Evolutionary conservation across 2,329 filamentous ascomycete genomes (phyloP).

Genomic region (Colletotrichum simmondsii): DNA sequence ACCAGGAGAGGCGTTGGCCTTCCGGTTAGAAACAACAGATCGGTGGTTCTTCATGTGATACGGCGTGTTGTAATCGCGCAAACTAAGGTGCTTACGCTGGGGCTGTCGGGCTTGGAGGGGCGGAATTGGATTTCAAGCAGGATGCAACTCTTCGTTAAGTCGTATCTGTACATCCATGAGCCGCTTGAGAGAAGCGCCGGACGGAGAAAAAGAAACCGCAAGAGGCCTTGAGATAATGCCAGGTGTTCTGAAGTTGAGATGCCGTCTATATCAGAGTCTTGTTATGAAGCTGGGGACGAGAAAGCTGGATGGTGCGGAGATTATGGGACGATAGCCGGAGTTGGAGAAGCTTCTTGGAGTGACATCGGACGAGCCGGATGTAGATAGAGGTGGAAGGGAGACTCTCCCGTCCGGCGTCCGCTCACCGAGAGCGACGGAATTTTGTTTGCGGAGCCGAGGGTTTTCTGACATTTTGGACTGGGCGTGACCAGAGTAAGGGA

Average conservation of each 20-base stretch:
- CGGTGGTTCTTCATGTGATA: constrained; percentile 18
- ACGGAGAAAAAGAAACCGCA: not conserved
- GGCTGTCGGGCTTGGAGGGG: constrained; percentile 12
- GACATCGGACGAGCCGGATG: constrained; percentile 14
- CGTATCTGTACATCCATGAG: not conserved
- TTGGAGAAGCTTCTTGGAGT: constrained; percentile 9
- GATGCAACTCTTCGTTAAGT: not conserved
- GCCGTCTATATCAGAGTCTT: not conserved
- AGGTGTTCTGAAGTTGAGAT: constrained; percentile 7
- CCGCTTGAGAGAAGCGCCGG: not conserved
- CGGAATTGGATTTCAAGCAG: constrained; percentile 16
- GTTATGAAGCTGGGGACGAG: constrained; percentile 5
- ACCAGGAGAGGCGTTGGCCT: not conserved
- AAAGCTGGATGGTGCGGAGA: not conserved
- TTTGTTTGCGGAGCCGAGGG: not conserved
- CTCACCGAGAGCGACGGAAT: constrained; percentile 1
- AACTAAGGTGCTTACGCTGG: not conserved
- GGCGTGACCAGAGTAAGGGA: not conserved
- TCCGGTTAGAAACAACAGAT: not conserved
- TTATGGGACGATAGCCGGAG: constrained; percentile 8
- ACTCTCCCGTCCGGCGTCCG: constrained; percentile 15
- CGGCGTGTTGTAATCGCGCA: not conserved
- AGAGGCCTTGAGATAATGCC: not conserved
- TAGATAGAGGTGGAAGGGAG: not conserved
- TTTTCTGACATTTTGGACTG: not conserved